Base-by-base conservation (phyloP, 768 basidiomycete genomes). In the Rhizopogon rudus region DNA sequence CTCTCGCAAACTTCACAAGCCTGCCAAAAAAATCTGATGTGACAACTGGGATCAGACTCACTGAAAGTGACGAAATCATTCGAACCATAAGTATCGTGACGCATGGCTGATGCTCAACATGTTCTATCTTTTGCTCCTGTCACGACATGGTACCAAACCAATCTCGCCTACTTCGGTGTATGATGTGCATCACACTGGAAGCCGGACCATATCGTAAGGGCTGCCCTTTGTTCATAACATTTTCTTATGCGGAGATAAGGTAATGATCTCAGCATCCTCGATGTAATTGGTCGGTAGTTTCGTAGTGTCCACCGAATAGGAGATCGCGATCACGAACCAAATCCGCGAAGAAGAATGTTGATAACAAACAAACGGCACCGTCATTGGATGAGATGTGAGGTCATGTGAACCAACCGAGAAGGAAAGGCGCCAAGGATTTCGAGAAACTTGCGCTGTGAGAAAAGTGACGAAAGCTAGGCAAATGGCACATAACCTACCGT, bases 201-300 rank as follows among this genome's bases (percentile, higher is more conserved):
- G 16, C n/a, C 14, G 22, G 35, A 49, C 22, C 37, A 37, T 61
- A 50, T 41, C 63, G 65, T 62, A 60, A 67, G 52, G 6, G 20
- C 37, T 25, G 54, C 62, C 65, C 65, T 57, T 46, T 57, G 48
- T 16, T 37, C 31, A 45, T 40, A n/a, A 44, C 25, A 48, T 44
- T 45, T 41, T 41, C 31, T 50, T 29, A 51, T 57, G 65, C 64
- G 68, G 67, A 68, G 59, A 70, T 67, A 68, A 51, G 40, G 51
- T 3, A 43, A 61, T 61, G 58, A 58, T 58, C 50, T 25, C 35
- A 54, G n/a, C 14, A 25, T 40, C 25, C 29, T 35, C 55, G 56
- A 25, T 58, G 55, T 42, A 53, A 51, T 53, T 31, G 33, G 40
- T 54, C 39, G 31, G 35, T 63, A 35, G 63, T 52, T 44, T 40